phyloP scores from a whole-genome alignment of 2,329 filamentous ascomycete genomes.

The Pezicula neosporulosa region DNA sequence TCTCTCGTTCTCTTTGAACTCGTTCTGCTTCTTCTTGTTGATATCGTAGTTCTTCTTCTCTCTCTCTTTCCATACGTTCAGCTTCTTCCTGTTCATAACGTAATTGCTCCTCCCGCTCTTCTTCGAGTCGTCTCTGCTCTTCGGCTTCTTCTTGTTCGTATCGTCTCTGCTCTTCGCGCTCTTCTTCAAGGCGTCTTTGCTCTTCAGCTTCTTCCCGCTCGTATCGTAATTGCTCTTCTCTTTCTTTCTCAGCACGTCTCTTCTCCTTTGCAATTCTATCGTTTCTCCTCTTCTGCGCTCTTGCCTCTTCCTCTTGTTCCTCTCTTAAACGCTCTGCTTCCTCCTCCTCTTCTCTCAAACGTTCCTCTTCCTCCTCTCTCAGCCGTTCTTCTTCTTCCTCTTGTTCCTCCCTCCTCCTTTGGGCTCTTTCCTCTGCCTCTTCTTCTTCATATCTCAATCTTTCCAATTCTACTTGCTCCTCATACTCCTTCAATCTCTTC shows the following conservation, averaged over 20 bases:
- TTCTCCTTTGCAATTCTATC: not conserved
- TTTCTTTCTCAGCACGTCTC: not conserved
- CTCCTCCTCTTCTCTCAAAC: not conserved
- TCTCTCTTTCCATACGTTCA: not conserved
- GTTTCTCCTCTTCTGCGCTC: slow-evolving; percentile 1
- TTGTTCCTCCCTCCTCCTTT: not conserved
- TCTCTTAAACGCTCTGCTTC: slow-evolving; percentile 4
- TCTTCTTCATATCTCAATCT: not conserved
- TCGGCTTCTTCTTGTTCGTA: slow-evolving; percentile 3
- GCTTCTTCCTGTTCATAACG: not conserved
- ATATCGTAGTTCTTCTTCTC: not conserved
- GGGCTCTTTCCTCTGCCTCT: slow-evolving; percentile 4
- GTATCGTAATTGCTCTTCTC: not conserved
- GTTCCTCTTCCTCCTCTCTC: slow-evolving; percentile 7
- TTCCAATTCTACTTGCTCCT: no score
- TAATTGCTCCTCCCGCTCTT: not conserved
- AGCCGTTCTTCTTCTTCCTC: slow-evolving; percentile 5
- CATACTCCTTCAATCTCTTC: no score
- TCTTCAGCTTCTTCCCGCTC: slow-evolving; percentile 5
- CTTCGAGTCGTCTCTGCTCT: not conserved
- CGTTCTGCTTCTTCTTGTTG: not conserved
- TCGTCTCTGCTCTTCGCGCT: no score
- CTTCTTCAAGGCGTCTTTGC: not conserved
- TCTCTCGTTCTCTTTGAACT: not conserved
- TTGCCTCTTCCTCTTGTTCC: slow-evolving; percentile 6